Evolutionary conservation across 768 basidiomycete genomes (phyloP), one percentile per base, ranked within the genome.

Genomic region (Mycena filopes): DNA sequence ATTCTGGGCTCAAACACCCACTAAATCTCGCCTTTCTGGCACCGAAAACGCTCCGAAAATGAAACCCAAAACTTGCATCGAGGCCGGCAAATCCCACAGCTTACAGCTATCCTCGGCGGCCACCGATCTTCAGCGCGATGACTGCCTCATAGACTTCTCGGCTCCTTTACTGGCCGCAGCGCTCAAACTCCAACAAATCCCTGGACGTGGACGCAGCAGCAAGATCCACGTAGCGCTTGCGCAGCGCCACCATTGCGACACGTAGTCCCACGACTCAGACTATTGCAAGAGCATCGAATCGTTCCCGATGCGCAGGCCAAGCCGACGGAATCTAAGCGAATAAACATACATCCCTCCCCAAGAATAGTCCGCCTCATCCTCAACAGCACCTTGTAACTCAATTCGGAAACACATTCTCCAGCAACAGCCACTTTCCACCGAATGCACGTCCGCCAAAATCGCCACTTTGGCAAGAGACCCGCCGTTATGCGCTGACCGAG

Each of bases 341-440:
- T n/a, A n/a, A n/a, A n/a, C n/a, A n/a, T n/a, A n/a, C n/a, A n/a
- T n/a, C n/a, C n/a, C n/a, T n/a, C 36, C 36, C 36, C 36, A 11
- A 36, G 10, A 36, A 51, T 79, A 84, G 66, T 84, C 82, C 29
- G 74, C 76, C 63, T 83, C 78, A 21, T 75, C 4, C 82, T 77
- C 10, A 83, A 40, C n/a, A 84, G 75, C 38, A 81, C 26, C 28
- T 80, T 77, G 69, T 83, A 84, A 10, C 66, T 58, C 1, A 82
- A 58, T 84, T 84, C 0, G 81, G 79, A 60, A 84, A 86, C 0
- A 71, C 76, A 12, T 81, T 78, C 1, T 62, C 57, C 15, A 70
- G 65, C 21, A 81, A 55, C 9, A 73, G 66, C n/a, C 80, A 33
- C 16, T 73, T 70, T 70, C 76, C 54, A 62, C 10, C 68, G 71